Evolutionary conservation across 805 yeast species (phyloP), one percentile per base, ranked within the genome.

Genomic region (Kazachstania psychrophila): DNA sequence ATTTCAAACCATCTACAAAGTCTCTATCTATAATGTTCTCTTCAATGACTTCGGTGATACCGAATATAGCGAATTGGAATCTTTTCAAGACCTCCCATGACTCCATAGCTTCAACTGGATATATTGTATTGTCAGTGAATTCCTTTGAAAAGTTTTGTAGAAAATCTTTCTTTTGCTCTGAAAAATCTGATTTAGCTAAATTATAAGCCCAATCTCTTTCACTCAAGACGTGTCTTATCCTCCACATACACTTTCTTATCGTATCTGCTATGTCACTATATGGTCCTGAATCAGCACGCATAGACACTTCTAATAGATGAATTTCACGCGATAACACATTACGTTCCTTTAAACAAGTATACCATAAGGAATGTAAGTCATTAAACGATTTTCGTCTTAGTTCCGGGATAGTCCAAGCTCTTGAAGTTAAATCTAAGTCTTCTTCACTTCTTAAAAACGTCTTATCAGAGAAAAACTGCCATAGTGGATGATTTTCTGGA

Each of bases 321-420:
- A 68, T 66, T 58, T 92, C 97, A 48, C 95, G 72, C 23, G 76
- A 77, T 39, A 89, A 60, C 11, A 75, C 63, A 58, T 92, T 92
- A 47, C 94, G 68, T 60, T 92, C 95, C 55, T 75, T 82, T 46
- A 89, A 62, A 47, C 88, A 76, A 30, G 80, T 70, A 58, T 85
- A 89, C 97, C 98, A 92, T 50, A 92, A 66, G 25, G 77, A 73
- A 60, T 92, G 98, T 49, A 92, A 66, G 56, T 92, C 98, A 28
- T 87, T 92, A 54, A 87, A 92, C 13, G 85, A 75, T 60, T 92
- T 92, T 43, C 94, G 72, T 58, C 98, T 77, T 49, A 92, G 72
- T 56, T 89, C 97, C 4, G 86, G 80, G 37, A 87, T 69, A 5
- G 80, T 64, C 98, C 98, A 92, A 4, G 92, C 65, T 49, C 95